phyloP scores from a whole-genome alignment of 2,329 filamentous ascomycete species.

The Trichoderma guizhouense region DNA sequence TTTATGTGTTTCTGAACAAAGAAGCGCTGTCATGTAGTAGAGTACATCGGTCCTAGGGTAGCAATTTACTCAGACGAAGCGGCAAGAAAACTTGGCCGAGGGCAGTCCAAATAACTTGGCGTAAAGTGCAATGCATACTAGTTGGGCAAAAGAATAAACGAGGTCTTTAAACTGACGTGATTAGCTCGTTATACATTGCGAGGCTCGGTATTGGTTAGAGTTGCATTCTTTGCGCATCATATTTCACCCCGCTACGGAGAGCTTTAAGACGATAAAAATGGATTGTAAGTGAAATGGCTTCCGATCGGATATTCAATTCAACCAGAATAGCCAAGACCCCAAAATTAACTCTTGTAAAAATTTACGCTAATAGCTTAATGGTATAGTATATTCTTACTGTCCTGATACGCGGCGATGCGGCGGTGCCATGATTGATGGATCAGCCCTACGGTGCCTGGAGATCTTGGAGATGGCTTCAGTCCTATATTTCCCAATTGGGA shows the following conservation, averaged over 20 bases:
- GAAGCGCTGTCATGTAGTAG: not conserved
- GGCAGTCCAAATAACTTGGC: not conserved
- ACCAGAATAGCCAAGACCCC: accelerated
- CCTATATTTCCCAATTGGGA: slow-evolving; percentile 7
- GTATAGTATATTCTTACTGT: not conserved
- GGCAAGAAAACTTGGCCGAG: not conserved
- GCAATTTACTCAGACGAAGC: not conserved
- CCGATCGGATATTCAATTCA: not conserved
- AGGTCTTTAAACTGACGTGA: not conserved
- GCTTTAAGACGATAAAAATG: not conserved
- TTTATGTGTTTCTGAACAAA: not conserved
- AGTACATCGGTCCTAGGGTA: not conserved
- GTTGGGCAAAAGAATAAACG: not conserved
- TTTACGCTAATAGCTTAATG: not conserved
- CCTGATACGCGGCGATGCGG: not conserved
- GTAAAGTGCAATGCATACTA: not conserved
- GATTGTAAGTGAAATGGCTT: not conserved
- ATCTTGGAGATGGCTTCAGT: slow-evolving; percentile 1
- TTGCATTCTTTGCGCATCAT: not conserved
- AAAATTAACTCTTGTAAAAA: accelerated
- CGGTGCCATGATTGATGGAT: not conserved
- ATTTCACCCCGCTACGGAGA: not conserved
- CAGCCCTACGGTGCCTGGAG: not conserved
- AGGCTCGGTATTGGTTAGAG: not conserved
- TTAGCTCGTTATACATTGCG: not conserved